Base-by-base conservation (phyloP, 164 flowering plant genomes). In the Brasenia schreberi region DNA sequence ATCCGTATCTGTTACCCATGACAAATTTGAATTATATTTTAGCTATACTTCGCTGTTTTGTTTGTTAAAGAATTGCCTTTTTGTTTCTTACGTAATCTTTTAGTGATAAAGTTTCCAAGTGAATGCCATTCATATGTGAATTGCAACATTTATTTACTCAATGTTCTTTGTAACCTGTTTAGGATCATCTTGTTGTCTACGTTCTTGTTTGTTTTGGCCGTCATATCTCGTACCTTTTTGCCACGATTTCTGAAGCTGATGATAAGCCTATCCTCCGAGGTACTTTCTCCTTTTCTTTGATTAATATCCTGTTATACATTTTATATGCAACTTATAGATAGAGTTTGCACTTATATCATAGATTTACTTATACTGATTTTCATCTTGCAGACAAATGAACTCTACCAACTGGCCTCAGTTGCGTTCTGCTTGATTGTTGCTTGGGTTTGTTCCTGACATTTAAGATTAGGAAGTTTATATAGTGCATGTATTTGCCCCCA, bases 401-500 rank as follows among this genome's bases (percentile, higher is more conserved):
- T 93, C 53, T 93, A 93, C 78, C 98, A 93, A 69, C 71, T 93
- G 80, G 97, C 98, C 27, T 76, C 96, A 6, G 98, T 93, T 59
- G 98, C 98, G 6, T 93, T 93, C 76, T 93, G 98, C 85, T 81
- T 90, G 59, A 87, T 93, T 67, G 97, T 93, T 66, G 98, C 98
- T 43, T 93, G 98, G 98, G 98, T 93, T 73, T 58, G 96, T 76
- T 65, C 65, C 62, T 43, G 56, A 49, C 56, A 49, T 49, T 49
- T 49, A 49, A 49, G 16, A 49, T 49, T 49, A 9, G 56, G 16
- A 49, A 5, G 56, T 6, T 49, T 49, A 5, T 1, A 49, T 49
- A 14, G 10, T 49, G 16, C 56, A 9, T 7, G 10, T 49, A 9
- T 49, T 9, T 49, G 56, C 56, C 39, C 39, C 39, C 39, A 33